phyloP scores from a whole-genome alignment of 164 flowering plant genomes.

The Nymphaea thermarum region DNA sequence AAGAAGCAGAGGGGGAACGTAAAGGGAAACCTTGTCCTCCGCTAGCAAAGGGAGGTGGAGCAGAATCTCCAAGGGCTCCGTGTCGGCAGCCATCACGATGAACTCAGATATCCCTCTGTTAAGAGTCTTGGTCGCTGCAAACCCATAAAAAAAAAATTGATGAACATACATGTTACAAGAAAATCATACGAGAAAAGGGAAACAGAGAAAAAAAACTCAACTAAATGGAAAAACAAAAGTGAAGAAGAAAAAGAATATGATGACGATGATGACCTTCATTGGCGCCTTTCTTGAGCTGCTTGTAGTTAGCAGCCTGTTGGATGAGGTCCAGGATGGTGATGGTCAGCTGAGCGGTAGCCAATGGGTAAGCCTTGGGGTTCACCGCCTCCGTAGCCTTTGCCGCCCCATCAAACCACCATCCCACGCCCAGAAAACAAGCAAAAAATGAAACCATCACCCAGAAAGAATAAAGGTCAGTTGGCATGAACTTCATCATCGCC shows the following conservation, averaged over 20 bases:
- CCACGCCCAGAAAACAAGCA: too few species aligned
- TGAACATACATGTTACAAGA: neutral
- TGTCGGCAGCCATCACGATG: conserved; percentile 86
- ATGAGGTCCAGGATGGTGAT: conserved; percentile 17
- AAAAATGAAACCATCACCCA: too few species aligned
- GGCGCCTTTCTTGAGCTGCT: conserved; percentile 17
- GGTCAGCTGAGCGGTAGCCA: conserved; percentile 14
- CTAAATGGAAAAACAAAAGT: neutral
- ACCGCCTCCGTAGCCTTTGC: conserved; percentile 7
- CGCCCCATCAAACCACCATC: too few species aligned
- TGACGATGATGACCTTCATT: conserved; percentile 3
- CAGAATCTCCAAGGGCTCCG: conserved; percentile 84
- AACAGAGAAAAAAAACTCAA: neutral
- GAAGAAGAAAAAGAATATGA: neutral
- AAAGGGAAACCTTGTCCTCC: conserved; percentile 60
- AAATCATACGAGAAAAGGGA: neutral
- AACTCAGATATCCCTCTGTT: conserved; percentile 90
- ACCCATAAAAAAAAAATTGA: neutral
- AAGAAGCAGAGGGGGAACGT: too few species aligned
- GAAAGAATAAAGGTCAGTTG: too few species aligned
- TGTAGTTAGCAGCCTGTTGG: conserved; percentile 25
- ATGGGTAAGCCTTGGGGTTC: conserved; percentile 14
- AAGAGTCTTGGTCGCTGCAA: conserved; percentile 71
- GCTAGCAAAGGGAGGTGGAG: conserved; percentile 84
- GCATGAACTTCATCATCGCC: neutral